phyloP scores from a whole-genome alignment of 345 rosid genomes.

The Erodium maritimum region DNA sequence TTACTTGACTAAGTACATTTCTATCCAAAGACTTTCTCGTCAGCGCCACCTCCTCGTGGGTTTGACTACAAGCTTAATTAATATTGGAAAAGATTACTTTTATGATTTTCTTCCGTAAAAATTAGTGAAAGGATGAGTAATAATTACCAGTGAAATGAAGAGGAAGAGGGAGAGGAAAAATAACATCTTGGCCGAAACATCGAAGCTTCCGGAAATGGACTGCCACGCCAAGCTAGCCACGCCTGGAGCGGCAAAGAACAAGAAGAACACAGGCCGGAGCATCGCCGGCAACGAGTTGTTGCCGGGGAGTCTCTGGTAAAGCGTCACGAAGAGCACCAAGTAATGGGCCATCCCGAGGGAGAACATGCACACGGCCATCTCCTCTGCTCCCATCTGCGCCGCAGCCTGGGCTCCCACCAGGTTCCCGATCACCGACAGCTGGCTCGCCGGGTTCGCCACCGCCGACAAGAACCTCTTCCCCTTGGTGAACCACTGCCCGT shows the following conservation, averaged over 20 bases:
- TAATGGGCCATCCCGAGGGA: constrained; percentile 22
- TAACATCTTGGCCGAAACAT: constrained; percentile 22
- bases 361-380: constrained; percentile 23
- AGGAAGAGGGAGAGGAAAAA: constrained; percentile 28
- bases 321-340: constrained; percentile 24
- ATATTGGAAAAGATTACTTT: no score
- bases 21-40: no score
- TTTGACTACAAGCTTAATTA: no score
- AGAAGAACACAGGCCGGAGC: constrained; percentile 25
- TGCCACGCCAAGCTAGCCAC: constrained; percentile 23
- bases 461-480: constrained; percentile 21
- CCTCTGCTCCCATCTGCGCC: constrained; percentile 19
- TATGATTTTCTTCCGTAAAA: not conserved
- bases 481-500: constrained; percentile 30
- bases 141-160: constrained; percentile 23
- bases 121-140: not conserved
- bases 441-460: constrained; percentile 26
- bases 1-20: no score
- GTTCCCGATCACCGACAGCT: constrained; percentile 30
- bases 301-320: constrained; percentile 21
- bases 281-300: constrained; percentile 15
- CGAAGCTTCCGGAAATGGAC: constrained; percentile 19
- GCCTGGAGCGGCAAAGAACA: constrained; percentile 26
- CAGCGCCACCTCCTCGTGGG: no score
- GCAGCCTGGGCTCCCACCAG: constrained; percentile 18